Evolutionary conservation across 495 filamentous ascomycete genomes (phyloP).

Genomic region (Cryomyces antarcticus): DNA sequence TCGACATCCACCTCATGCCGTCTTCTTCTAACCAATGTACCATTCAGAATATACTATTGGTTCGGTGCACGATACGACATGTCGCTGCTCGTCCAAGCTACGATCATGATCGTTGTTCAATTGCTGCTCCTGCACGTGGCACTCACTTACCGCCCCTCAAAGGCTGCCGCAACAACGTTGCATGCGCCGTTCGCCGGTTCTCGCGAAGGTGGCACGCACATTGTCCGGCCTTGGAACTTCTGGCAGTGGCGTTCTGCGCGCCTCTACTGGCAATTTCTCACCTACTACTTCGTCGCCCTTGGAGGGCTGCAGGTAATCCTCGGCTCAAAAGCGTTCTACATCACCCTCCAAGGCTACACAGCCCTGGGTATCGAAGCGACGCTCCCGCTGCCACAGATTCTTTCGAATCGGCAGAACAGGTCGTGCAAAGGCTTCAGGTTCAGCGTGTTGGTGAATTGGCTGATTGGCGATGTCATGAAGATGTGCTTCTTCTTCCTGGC

Average conservation of each 20-base stretch:
- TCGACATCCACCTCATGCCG: background rate
- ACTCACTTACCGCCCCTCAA: conserved; percentile 51
- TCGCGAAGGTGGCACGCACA: conserved; percentile 18
- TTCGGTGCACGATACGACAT: conserved; percentile 68
- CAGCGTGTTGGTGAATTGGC: conserved; percentile 70
- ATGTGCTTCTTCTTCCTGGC: conserved; percentile 69
- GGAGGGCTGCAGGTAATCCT: conserved; percentile 52
- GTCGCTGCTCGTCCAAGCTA: conserved; percentile 62
- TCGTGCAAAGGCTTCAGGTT: conserved; percentile 83
- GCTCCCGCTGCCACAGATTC: conserved; percentile 74
- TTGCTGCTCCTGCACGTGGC: conserved; percentile 71
- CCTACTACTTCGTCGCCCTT: conserved; percentile 45
- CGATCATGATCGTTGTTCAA: conserved; percentile 76
- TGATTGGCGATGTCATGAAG: conserved; percentile 86
- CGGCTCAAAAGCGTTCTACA: conserved; percentile 44
- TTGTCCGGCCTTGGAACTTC: conserved; percentile 60
- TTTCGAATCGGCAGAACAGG: conserved; percentile 53
- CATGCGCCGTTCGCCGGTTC: conserved; percentile 30
- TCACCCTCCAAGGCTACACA: conserved; percentile 50
- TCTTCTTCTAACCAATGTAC: background rate
- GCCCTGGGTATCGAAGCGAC: conserved; percentile 81
- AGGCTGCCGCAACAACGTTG: conserved; percentile 8
- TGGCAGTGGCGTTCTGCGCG: conserved; percentile 79
- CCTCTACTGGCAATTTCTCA: conserved; percentile 83
- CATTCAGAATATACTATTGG: conserved; percentile 72